Base-by-base conservation (phyloP, 352 stramenopile genomes). In the Phytophthora colocasiae region DNA sequence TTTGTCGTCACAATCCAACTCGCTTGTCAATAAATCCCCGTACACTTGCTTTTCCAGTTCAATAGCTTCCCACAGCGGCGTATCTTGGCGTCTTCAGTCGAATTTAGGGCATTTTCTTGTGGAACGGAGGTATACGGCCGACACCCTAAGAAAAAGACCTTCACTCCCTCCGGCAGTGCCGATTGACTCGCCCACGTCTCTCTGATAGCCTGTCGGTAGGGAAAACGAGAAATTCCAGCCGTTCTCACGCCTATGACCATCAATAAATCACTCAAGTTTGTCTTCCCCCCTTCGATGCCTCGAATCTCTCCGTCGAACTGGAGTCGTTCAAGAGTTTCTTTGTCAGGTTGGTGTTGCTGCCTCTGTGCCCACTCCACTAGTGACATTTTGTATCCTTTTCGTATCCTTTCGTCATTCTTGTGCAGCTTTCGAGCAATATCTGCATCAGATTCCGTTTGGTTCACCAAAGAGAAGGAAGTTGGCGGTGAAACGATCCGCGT, bases 161-260 rank as follows among this genome's bases (percentile, higher is more conserved):
- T 65, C 3, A 65, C 57, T 7, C 26, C 45, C 0, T 22, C 12
- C 1, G 58, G 47, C 1, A 77, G 50, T 10, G 14, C 17, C n/a
- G 12, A 14, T 31, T 54, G 38, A 8, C 29, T 66, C 0, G 58
- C 59, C 75, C 78, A 85, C 10, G 78, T 85, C 32, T 63, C 58
- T 43, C 70, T 60, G 11, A 81, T 72, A n/a, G 60, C 73, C 17
- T 75, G 66, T 11, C 71, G 71, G 12, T 48, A 52, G 1, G 49
- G 14, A 7, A 69, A 75, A 24, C 71, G 60, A 12, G 63, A n/a
- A 3, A 71, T 15, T 12, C 74, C 61, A 14, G 67, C 70, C 11
- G 73, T 78, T 41, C 78, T 83, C 49, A 85, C 59, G 8, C 78
- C 78, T 22, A 85, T 71, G 3, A 85, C n/a, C 0, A 87, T 36